Percentiles rank a stretch among this genome's conserved stretches.
Conservation (phyloP, 805 yeast species). For the Saturnispora bothae region DNA sequence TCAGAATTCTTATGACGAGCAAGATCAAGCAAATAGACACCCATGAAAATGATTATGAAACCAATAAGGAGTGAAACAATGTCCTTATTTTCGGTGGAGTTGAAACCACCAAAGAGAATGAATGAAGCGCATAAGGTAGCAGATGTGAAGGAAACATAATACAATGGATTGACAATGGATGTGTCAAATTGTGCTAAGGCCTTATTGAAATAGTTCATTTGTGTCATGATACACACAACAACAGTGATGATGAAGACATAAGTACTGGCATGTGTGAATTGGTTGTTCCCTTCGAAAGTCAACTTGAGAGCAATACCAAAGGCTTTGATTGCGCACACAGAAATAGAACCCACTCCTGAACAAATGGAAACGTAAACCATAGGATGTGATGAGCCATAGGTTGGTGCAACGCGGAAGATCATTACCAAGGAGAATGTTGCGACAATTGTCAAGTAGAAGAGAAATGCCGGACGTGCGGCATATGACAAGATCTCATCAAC, state of each 20-base stretch:
- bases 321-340: constrained; percentile 87
- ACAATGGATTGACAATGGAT: constrained; percentile 81
- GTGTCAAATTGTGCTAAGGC: constrained; percentile 91
- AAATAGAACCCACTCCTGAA: constrained; percentile 80
- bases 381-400: constrained; percentile 70
- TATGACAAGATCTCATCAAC: constrained; percentile 79
- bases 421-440: constrained; percentile 58
- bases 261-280: constrained; percentile 75
- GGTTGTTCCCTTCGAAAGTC: constrained; percentile 77
- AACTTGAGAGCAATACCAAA: constrained; percentile 86
- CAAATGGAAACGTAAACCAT: constrained; percentile 86
- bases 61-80: constrained; percentile 77
- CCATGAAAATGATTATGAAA: constrained; percentile 76
- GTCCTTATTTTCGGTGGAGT: constrained; percentile 70
- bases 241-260: constrained; percentile 73
- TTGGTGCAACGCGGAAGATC: constrained; percentile 78
- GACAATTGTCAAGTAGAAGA: constrained; percentile 56
- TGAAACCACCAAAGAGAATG: constrained; percentile 77
- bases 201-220: constrained; percentile 89
- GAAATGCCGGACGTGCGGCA: constrained; percentile 69
- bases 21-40: constrained; percentile 74
- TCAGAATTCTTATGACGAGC: constrained; percentile 52
- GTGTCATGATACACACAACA: constrained; percentile 72
- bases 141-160: constrained; percentile 86
- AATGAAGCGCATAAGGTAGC: constrained; percentile 80